Evolutionary conservation across 1,284 basidiomycete genomes (phyloP), one percentile per base, ranked within the genome.

Genomic region (Cutaneotrichosporon sp.): DNA sequence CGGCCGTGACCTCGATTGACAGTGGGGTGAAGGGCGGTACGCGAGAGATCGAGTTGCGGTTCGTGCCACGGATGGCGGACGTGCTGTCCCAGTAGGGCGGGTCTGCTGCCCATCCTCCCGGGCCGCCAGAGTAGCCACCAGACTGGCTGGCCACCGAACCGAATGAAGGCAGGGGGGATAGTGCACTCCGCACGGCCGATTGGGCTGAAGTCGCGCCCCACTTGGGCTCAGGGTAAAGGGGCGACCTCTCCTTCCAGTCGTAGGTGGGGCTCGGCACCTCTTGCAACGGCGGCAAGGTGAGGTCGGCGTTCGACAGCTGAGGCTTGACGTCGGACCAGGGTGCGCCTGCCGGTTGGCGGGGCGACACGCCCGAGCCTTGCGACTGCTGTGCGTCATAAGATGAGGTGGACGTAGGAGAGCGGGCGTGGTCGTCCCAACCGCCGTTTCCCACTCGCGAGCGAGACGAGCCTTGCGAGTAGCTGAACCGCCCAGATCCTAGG

Each of bases 241-340:
- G 29, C 2, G 57, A 25, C 4, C 62, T 54, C 24, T 59, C 57
- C 42, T 60, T 58, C 64, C 64, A 65, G 27, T 65, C 58, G 20
- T 58, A 64, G 20, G 59, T 24, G 11, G 57, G 18, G 11, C 43
- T 51, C 8, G 52, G 58, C 10, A 50, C 55, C 16, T 63, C 64
- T 45, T 63, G 64, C 16, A 66, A 49, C 20, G 59, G 64, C 4
- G 61, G 61, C 4, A 66, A 34, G 2, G 60, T 62, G 38, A 58
- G 22, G 16, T 51, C 55, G n/a, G 57, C 51, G 5, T 46, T 53
- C 22, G 55, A 43, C 38, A 34, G 9, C 14, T 25, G 25, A 18
- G 47, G 47, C 27, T 50, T 50, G 47, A 50, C 47, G 49, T 46
- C 54, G 11, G 42, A 33, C 42, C 31, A 54, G n/a, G 33, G 42